These are phyloP conservation scores for Abrus pulchellus DNA, from an alignment of 306 rosid genomes.

Conservation along the genomic window DNA sequence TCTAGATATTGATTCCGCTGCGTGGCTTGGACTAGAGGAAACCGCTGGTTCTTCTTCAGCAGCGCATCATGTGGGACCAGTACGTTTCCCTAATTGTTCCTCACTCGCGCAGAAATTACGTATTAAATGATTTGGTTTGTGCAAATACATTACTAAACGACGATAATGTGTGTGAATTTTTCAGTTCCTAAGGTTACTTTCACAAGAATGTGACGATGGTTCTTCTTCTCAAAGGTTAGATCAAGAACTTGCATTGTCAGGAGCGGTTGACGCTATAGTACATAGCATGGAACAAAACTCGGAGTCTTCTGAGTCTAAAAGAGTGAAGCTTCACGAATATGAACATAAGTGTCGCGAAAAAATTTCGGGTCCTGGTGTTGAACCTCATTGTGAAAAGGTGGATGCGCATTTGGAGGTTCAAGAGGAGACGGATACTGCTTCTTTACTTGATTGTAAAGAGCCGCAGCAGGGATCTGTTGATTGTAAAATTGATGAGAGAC, in stretches of 20 bases:
- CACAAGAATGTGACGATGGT: slow-evolving; percentile 65
- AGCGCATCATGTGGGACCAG: slow-evolving; percentile 84
- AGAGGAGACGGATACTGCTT: slow-evolving; percentile 36
- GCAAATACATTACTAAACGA: slow-evolving; percentile 17
- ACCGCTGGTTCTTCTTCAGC: slow-evolving; percentile 76
- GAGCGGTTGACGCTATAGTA: slow-evolving; percentile 68
- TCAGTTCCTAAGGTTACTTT: slow-evolving; percentile 82
- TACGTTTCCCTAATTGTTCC: slow-evolving; percentile 49
- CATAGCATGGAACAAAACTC: slow-evolving; percentile 59
- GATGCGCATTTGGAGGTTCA: slow-evolving; percentile 51
- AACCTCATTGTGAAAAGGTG: slow-evolving; percentile 55
- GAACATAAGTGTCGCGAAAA: slow-evolving; percentile 75
- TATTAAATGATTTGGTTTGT: not conserved
- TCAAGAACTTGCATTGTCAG: slow-evolving; percentile 74
- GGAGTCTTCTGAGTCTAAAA: slow-evolving; percentile 60
- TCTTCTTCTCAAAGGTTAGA: slow-evolving; percentile 69
- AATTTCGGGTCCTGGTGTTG: slow-evolving; percentile 55
- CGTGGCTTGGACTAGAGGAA: slow-evolving; percentile 92
- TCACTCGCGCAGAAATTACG: not conserved
- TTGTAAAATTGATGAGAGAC: slow-evolving; percentile 57
- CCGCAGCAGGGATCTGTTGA: slow-evolving; percentile 39
- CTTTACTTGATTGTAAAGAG: slow-evolving; percentile 49
- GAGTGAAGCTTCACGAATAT: slow-evolving; percentile 67
- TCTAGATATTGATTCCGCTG: slow-evolving; percentile 73
- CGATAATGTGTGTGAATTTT: slow-evolving; percentile 45